Conservation (phyloP, 2,329 filamentous ascomycete species). For the Conoideocrella luteorostrata region DNA sequence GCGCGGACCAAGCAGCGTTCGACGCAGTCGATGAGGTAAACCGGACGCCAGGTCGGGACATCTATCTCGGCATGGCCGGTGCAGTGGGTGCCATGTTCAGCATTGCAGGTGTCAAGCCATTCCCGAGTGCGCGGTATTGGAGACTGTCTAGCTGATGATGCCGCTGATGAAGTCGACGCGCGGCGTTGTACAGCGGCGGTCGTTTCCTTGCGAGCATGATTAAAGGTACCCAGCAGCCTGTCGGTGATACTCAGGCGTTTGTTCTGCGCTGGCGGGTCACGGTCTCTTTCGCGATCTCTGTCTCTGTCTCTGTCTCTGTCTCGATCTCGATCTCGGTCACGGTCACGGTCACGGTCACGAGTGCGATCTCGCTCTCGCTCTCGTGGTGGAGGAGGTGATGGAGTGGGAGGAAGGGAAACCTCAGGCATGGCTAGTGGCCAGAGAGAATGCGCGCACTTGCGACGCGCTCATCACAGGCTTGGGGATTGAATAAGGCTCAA, state of each 20-base stretch:
- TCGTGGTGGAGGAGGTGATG: conserved; percentile 3
- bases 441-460: neutral
- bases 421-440: conserved; percentile 8
- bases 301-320: conserved; percentile 8
- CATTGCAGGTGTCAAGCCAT: conserved; percentile 38
- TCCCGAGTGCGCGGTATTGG: conserved; percentile 33
- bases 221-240: conserved; percentile 29
- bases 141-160: conserved; percentile 22
- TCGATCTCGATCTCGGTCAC: conserved; percentile 7
- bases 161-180: conserved; percentile 21
- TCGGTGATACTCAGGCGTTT: conserved; percentile 36
- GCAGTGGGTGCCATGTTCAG: conserved; percentile 36
- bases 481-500: neutral
- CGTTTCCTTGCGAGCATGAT: conserved; percentile 24
- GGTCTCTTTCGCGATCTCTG: conserved; percentile 19
- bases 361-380: conserved; percentile 3
- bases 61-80: conserved; percentile 19
- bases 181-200: conserved; percentile 22
- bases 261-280: conserved; percentile 20
- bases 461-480: conserved; percentile 3
- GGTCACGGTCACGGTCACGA: conserved; percentile 4
- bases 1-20: conserved; percentile 32
- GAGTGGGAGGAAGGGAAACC: conserved; percentile 2
- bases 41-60: conserved; percentile 30
- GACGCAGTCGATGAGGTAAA: conserved; percentile 35